A percentile compares a stretch with the other conserved stretches of the same genome.
These are phyloP conservation scores for Odonthalia washingtoniensis DNA, from an alignment of 31 red algal species.

Conservation along the genomic window DNA sequence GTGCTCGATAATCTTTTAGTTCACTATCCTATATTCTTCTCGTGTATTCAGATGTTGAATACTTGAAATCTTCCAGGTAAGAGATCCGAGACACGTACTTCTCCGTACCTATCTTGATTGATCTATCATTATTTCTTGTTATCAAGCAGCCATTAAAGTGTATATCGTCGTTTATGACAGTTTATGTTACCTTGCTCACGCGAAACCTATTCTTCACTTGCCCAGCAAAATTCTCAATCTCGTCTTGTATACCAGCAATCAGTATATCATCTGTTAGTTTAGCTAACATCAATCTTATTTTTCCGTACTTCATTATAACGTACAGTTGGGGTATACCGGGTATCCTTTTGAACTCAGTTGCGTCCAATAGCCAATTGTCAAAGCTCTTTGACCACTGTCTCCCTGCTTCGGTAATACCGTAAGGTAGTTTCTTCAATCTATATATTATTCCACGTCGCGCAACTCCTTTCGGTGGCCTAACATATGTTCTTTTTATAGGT, in stretches of 20 bases:
- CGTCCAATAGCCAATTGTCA: constrained; percentile 12
- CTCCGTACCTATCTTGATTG: constrained; percentile 7
- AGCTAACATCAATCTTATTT: constrained; percentile 1
- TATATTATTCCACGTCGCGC: neutral
- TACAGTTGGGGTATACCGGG: constrained; percentile 34
- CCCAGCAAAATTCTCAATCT: neutral
- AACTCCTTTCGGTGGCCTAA: constrained; percentile 29
- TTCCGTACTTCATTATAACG: neutral
- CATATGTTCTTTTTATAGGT: constrained; percentile 34
- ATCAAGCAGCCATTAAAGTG: constrained; percentile 30
- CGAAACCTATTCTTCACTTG: neutral
- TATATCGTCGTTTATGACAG: constrained; percentile 27
- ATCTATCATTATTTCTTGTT: neutral
- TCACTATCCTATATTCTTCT: neutral
- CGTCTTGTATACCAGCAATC: neutral
- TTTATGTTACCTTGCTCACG: constrained; percentile 23
- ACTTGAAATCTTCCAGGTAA: neutral
- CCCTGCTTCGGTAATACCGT: constrained; percentile 46
- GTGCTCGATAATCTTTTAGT: neutral
- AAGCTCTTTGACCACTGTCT: constrained; percentile 37
- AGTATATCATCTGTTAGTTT: constrained; percentile 48
- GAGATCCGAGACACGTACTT: neutral
- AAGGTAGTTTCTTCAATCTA: constrained; percentile 33
- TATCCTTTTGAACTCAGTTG: neutral
- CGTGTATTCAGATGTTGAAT: neutral